These are phyloP conservation scores for Coprinellus micaceus DNA, from an alignment of 768 basidiomycete genomes.

Conservation along the genomic window DNA sequence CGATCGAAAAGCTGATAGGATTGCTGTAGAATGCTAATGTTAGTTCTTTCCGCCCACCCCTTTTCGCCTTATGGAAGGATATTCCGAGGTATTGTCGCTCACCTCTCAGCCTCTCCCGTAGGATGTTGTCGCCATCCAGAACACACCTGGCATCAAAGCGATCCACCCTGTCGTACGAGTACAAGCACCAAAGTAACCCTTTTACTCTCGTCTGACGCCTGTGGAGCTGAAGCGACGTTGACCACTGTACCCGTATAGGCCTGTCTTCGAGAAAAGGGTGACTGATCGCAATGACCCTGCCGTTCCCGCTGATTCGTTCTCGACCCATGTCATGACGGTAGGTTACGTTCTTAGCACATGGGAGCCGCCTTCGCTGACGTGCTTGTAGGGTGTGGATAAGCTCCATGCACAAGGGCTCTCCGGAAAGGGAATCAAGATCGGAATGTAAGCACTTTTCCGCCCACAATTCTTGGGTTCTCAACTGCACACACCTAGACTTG, in stretches of 20 bases:
- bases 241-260: constrained; percentile 25
- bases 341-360: constrained; percentile 11
- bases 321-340: constrained; percentile 54
- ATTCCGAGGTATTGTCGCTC: background rate
- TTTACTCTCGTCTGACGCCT: background rate
- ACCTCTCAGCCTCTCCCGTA: constrained; percentile 16
- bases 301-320: constrained; percentile 43
- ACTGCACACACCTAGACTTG: background rate
- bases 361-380: background rate
- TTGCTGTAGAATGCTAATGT: constrained; percentile 3
- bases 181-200: constrained; percentile 38
- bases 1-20: background rate
- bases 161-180: constrained; percentile 51
- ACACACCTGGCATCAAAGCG: constrained; percentile 48
- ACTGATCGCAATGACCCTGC: constrained; percentile 37
- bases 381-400: constrained; percentile 52
- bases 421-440: constrained; percentile 66
- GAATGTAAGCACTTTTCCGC: constrained; percentile 40
- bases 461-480: background rate
- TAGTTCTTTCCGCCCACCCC: background rate
- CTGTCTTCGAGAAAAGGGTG: constrained; percentile 38
- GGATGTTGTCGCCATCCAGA: constrained; percentile 45
- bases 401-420: constrained; percentile 59
- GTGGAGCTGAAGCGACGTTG: background rate
- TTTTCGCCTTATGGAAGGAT: background rate